Percentiles rank a stretch among this genome's conserved stretches.
These are phyloP conservation scores for Neopestalotiopsis sp. DNA, from an alignment of 2,329 filamentous ascomycete genomes.

Conservation along the genomic window DNA sequence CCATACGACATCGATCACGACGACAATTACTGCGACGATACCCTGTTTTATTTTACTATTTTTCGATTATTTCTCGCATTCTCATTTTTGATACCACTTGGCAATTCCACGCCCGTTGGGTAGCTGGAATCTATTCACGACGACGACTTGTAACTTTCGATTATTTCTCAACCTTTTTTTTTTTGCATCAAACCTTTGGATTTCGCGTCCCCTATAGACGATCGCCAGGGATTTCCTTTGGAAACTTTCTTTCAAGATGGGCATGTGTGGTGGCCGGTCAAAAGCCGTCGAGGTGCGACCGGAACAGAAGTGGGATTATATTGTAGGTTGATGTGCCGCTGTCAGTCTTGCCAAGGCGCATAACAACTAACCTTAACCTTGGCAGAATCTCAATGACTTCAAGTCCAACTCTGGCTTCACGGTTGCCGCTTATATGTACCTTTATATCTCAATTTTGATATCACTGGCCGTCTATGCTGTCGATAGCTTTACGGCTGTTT, in stretches of 20 bases:
- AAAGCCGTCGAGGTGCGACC: conserved; percentile 71
- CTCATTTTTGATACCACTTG: conserved; percentile 15
- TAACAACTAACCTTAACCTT: conserved; percentile 13
- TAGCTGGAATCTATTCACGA: conserved; percentile 20
- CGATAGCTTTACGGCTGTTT: conserved; percentile 92
- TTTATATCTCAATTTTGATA: conserved; percentile 80
- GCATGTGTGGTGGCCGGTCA: conserved; percentile 62
- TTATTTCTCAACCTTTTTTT: neutral
- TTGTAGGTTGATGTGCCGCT: conserved; percentile 60
- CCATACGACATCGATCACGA: conserved; percentile 27
- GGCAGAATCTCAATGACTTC: conserved; percentile 72
- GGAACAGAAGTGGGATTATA: conserved; percentile 95
- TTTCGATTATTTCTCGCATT: neutral
- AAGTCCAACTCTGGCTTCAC: conserved; percentile 80
- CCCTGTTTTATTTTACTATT: conserved; percentile 8
- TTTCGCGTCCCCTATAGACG: neutral
- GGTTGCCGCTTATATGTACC: conserved; percentile 80
- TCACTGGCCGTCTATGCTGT: conserved; percentile 86
- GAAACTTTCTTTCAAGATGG: conserved; percentile 56
- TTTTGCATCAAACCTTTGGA: conserved; percentile 4
- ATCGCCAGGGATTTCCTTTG: neutral
- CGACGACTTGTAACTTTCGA: neutral
- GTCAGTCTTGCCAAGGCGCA: conserved; percentile 5
- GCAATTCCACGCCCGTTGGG: conserved; percentile 13
- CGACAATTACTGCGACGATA: conserved; percentile 29